Base-by-base conservation (phyloP, 2,329 filamentous ascomycete genomes). In the Zymoseptoria tritici region DNA sequence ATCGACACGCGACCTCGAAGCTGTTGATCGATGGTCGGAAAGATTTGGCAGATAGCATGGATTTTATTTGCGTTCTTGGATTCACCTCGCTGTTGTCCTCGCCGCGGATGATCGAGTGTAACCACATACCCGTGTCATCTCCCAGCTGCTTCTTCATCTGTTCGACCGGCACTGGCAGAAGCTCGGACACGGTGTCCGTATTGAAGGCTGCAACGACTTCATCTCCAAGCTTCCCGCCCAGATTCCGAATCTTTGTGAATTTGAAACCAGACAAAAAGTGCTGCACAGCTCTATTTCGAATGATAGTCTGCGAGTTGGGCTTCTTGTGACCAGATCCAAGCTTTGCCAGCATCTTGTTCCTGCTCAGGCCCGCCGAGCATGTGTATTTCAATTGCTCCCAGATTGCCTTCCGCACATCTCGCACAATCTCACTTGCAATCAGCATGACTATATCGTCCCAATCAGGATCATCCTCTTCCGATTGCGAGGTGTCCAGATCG, bases 271-370 rank as follows among this genome's bases (percentile, higher is more conserved):
- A 83, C 50, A 99, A 78, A 70, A 99, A 99, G 51, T 87, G 81
- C 63, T 86, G 80, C 2, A 91, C 81, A 0, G 93, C 93, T 53
- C 91, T 85, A 71, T 90, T 93, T 22, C 94, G 87, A 54, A 99
- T 86, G n/a, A 97, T 85, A 0, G 93, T 97, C 76, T 99, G 94
- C 66, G 88, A 85, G 71, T 97, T 94, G 36, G 94, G 94, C 74
- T 99, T 99, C 76, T 91, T 92, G 77, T 92, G 86, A 6, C 84
- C 91, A 22, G 91, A 96, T 29, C 93, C 94, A 59, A 99, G 79
- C 77, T 99, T 99, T 62, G 92, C 91, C 61, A 99, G 80, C 83
- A 97, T 91, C 76, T 97, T 99, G 78, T 97, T 99, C 64, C 83
- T 84, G 29, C 91, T 89, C 64, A 99, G 80, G 6, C 94, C 94